Evolutionary conservation across 1,284 basidiomycete species (phyloP).

Genomic region (Erythrobasidium hasegawianum): DNA sequence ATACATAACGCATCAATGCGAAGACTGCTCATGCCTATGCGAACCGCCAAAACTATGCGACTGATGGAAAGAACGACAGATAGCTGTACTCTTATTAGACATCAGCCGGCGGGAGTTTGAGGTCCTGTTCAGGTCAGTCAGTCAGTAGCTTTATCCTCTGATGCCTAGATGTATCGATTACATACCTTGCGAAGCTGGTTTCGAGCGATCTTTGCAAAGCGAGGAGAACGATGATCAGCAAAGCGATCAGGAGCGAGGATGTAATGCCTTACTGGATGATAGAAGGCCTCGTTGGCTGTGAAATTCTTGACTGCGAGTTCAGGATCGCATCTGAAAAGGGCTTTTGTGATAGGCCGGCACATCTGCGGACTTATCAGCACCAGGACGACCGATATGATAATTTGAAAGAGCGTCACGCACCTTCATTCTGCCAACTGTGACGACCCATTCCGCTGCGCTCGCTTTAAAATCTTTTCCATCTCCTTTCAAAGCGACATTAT

Average conservation of each 20-base stretch:
- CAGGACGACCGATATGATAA: conserved; percentile 49
- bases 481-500: conserved; percentile 56
- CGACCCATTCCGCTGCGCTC: conserved; percentile 61
- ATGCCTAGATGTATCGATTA: neutral
- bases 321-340: conserved; percentile 56
- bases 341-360: conserved; percentile 54
- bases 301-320: conserved; percentile 59
- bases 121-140: conserved; percentile 8
- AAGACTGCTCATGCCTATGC: too few relatives aligned
- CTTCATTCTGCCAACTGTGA: conserved; percentile 40
- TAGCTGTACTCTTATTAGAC: neutral
- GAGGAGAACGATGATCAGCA: conserved; percentile 52
- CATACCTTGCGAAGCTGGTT: conserved; percentile 27
- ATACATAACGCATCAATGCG: too few relatives aligned
- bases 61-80: too few relatives aligned
- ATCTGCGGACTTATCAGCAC: conserved; percentile 75
- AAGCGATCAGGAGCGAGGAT: conserved; percentile 66
- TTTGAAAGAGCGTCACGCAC: conserved; percentile 10
- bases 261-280: conserved; percentile 62
- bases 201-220: conserved; percentile 16
- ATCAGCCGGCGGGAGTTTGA: conserved; percentile 6
- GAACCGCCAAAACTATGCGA: too few relatives aligned
- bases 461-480: conserved; percentile 55
- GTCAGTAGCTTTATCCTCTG: too few relatives aligned
- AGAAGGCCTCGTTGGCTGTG: conserved; percentile 50